Base-by-base conservation (phyloP, 2,329 filamentous ascomycete genomes). In the Trichoderma sp. region DNA sequence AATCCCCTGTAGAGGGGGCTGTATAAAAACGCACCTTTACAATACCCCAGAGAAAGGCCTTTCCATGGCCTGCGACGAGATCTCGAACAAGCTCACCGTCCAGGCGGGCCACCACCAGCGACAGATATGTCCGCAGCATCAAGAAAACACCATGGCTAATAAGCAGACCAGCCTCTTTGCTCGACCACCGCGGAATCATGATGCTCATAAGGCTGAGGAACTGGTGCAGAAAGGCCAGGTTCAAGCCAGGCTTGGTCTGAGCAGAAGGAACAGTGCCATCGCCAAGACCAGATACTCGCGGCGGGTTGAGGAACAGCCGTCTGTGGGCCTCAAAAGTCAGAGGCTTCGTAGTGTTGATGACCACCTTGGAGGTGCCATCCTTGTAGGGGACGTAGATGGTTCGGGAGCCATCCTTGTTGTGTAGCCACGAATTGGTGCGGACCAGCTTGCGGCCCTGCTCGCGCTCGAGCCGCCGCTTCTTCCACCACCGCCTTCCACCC, bases 1-100 rank as follows among this genome's bases (percentile, higher is more conserved):
- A 48, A 48, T 12, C 19, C 8, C 8, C 7, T 5, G 13, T 3
- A 50, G 6, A 25, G 7, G n/a, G 17, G 4, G 1, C 4, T 29
- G 29, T 37, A 3, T 3, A 9, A 25, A 25, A 25, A n/a, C 81
- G 67, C 77, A 87, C 86, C 82, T 98, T 97, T 58, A 90, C 78
- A 56, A 99, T 90, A 6, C 95, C 95, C 88, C 90, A 92, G 9
- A 95, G 82, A 77, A 99, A 99, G 0, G 88, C 86, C 74, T 89
- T 93, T 19, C 94, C 94, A 74, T 97, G 94, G 10, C 95, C 95
- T 10, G 92, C 93, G n/a, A 99, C 94, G 27, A 99, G 82, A 80
- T 99, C 95, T 70, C 95, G 88, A 27, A 99, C 95, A 75, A 99
- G 97, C 78, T 97, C 94, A 77, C 95, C 95, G 74, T 99, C 95